These are phyloP conservation scores for Coniochaeta ligniaria DNA, from an alignment of 2,329 filamentous ascomycete species.

Conservation along the genomic window DNA sequence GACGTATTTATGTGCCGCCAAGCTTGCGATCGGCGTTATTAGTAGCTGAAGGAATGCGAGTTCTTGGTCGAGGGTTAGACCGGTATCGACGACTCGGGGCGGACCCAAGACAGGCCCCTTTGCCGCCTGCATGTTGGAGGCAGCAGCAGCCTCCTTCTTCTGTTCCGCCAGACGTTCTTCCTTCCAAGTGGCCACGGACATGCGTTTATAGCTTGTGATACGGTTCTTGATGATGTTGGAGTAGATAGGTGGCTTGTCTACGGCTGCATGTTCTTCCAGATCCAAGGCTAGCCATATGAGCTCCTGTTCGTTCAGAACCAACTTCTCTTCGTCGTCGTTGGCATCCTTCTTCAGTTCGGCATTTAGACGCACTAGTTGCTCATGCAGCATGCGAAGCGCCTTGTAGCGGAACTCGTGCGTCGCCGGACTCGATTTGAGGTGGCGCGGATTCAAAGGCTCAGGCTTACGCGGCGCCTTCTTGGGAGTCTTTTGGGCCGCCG, in stretches of 20 bases:
- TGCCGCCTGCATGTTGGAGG: constrained; percentile 16
- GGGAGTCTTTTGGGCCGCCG: constrained; percentile 3
- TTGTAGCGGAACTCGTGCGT: constrained; percentile 47
- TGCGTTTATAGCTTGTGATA: constrained; percentile 68
- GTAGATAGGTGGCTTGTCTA: constrained; percentile 64
- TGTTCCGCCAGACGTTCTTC: constrained; percentile 38
- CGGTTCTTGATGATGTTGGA: constrained; percentile 76
- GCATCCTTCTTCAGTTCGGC: constrained; percentile 46
- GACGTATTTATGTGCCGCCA: constrained; percentile 72
- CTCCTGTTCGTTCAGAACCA: constrained; percentile 56
- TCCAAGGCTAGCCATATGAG: constrained; percentile 64
- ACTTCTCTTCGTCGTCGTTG: constrained; percentile 40
- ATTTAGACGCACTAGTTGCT: constrained; percentile 62
- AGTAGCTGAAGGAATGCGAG: constrained; percentile 49
- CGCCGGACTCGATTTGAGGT: constrained; percentile 51
- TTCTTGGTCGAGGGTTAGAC: constrained; percentile 62
- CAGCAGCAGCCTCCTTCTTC: constrained; percentile 14
- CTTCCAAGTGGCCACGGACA: constrained; percentile 66
- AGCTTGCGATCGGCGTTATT: constrained; percentile 55
- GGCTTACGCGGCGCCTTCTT: constrained; percentile 19
- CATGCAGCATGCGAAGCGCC: constrained; percentile 57
- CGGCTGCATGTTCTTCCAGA: constrained; percentile 70
- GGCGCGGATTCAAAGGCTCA: constrained; percentile 61
- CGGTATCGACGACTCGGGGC: constrained; percentile 57
- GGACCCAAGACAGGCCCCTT: constrained; percentile 24